A percentile compares a stretch with the other conserved stretches of the same genome.
Conservation (phyloP, 1,284 basidiomycete genomes). For the Inonotus obliquus region DNA sequence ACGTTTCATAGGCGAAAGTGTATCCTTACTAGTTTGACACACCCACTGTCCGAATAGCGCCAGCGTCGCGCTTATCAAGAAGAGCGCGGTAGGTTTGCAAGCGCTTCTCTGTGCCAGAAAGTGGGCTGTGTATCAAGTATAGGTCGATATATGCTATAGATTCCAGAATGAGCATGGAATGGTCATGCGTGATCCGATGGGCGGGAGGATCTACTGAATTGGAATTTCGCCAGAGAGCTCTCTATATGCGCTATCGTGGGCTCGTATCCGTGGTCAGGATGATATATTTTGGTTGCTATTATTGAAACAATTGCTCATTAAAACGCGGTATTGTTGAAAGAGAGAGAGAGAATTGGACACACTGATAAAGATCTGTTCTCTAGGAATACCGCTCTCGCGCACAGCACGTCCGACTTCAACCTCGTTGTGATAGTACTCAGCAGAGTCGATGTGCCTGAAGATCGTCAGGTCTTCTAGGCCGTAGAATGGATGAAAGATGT, state of each 20-base stretch:
- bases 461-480: background rate
- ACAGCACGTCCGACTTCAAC: conserved; percentile 43
- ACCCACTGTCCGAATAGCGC: conserved; percentile 47
- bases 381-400: conserved; percentile 34
- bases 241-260: conserved; percentile 34
- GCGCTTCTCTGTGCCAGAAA: conserved; percentile 35
- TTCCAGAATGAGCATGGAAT: background rate
- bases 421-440: conserved; percentile 52
- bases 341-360: conserved; percentile 20
- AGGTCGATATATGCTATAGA: conserved; percentile 49
- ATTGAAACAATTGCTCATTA: background rate
- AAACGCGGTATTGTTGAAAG: background rate
- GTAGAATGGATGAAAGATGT: too few species aligned
- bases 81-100: conserved; percentile 40
- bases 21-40: conserved; percentile 49
- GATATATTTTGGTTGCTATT: conserved; percentile 45
- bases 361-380: conserved; percentile 48
- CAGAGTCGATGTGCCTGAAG: conserved; percentile 39
- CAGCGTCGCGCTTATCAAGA: conserved; percentile 38
- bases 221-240: conserved; percentile 37
- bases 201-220: conserved; percentile 30
- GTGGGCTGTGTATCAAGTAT: conserved; percentile 50
- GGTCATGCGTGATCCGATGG: too few species aligned
- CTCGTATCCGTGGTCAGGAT: conserved; percentile 33
- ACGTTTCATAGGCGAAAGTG: background rate